A percentile compares a stretch with the other conserved stretches of the same genome.
These are phyloP conservation scores for Fusarium sp. DNA, from an alignment of 2,329 filamentous ascomycete genomes.

Conservation along the genomic window DNA sequence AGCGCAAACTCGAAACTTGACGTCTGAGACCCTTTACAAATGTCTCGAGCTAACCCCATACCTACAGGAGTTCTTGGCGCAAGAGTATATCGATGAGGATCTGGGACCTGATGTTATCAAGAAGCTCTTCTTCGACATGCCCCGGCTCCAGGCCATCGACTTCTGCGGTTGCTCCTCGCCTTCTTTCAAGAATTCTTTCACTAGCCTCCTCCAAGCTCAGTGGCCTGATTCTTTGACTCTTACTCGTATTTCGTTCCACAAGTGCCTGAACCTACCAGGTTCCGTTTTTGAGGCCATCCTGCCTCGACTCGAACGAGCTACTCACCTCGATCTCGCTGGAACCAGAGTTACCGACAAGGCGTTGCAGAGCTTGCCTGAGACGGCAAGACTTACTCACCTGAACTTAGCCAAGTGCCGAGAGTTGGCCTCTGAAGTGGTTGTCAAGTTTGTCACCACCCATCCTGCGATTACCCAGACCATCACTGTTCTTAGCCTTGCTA, in stretches of 20 bases:
- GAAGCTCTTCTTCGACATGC: slow-evolving; percentile 77
- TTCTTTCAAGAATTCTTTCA: slow-evolving; percentile 75
- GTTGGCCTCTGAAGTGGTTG: slow-evolving; percentile 73
- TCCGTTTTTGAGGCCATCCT: slow-evolving; percentile 76
- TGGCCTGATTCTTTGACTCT: slow-evolving; percentile 70
- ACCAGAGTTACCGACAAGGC: slow-evolving; percentile 81
- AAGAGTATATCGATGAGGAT: slow-evolving; percentile 85
- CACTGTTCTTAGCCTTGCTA: slow-evolving; percentile 78
- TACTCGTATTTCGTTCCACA: slow-evolving; percentile 79
- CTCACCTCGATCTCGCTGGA: slow-evolving; percentile 83
- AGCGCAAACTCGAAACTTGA: slow-evolving; percentile 80
- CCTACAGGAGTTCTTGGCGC: slow-evolving; percentile 81
- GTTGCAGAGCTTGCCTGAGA: slow-evolving; percentile 76
- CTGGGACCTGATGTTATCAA: slow-evolving; percentile 74
- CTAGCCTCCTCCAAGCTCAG: slow-evolving; percentile 63
- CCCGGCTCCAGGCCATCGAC: slow-evolving; percentile 75
- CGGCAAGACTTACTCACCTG: slow-evolving; percentile 79
- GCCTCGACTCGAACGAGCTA: slow-evolving; percentile 76
- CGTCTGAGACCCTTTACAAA: slow-evolving; percentile 76
- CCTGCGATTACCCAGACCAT: slow-evolving; percentile 74
- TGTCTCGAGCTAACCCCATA: slow-evolving; percentile 79
- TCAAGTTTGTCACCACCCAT: slow-evolving; percentile 78
- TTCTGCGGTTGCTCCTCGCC: slow-evolving; percentile 81
- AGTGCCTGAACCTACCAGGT: slow-evolving; percentile 78
- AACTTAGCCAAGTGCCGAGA: slow-evolving; percentile 82